Evolutionary conservation across 164 flowering plant species (phyloP).

Genomic region (Kingdonia uniflora): DNA sequence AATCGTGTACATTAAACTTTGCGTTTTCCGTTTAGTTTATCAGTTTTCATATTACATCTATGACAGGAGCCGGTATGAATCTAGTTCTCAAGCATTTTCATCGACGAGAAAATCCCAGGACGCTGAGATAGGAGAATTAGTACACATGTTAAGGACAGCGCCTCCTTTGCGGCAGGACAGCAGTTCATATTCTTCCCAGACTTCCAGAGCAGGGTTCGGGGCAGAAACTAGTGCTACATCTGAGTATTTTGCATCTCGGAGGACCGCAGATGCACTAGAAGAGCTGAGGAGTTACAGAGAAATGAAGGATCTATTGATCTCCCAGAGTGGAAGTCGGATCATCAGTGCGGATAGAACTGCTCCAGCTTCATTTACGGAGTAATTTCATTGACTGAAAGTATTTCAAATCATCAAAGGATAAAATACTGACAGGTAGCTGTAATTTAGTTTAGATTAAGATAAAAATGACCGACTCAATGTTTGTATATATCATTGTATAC

Average conservation of each 20-base stretch:
- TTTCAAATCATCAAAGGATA: too few species aligned
- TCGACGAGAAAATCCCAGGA: conserved; percentile 57
- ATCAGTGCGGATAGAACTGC: conserved; percentile 18
- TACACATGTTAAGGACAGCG: conserved; percentile 79
- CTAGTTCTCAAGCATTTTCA: conserved; percentile 24
- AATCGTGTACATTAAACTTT: too few species aligned
- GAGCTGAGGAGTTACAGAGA: conserved; percentile 70
- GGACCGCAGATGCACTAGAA: conserved; percentile 72
- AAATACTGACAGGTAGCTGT: too few species aligned
- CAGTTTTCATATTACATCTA: too few species aligned
- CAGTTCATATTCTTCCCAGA: conserved; percentile 42
- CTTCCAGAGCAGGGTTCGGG: conserved; percentile 30
- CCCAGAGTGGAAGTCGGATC: conserved; percentile 46
- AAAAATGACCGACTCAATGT: too few species aligned
- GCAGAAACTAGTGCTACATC: conserved; percentile 42
- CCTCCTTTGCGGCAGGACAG: conserved; percentile 75
- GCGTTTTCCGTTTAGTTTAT: too few species aligned
- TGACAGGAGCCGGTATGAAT: conserved; percentile 17
- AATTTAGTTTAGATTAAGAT: too few species aligned
- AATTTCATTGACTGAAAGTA: too few species aligned
- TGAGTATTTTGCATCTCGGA: conserved; percentile 51
- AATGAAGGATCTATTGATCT: conserved; percentile 66
- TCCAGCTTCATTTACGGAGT: conserved; percentile 7
- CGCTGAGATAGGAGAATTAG: conserved; percentile 79
- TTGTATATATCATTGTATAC: too few species aligned